A percentile compares a stretch with the other conserved stretches of the same genome.
Conservation (phyloP, 2,329 filamentous ascomycete genomes). For the Penicillium sp. region DNA sequence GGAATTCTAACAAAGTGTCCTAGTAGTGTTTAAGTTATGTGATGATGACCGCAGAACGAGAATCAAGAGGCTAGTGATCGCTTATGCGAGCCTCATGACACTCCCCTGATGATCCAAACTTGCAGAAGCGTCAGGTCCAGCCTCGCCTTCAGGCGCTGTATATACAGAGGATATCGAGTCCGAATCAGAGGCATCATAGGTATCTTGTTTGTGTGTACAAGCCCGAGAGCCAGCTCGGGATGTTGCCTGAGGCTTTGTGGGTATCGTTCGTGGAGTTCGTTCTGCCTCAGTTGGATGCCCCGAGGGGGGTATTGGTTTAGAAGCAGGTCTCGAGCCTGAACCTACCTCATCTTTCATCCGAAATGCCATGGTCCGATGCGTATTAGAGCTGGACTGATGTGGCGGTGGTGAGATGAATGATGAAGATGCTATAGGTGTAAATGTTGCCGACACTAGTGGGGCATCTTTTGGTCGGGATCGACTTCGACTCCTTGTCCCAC, state of each 20-base stretch:
- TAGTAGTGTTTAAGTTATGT: background rate
- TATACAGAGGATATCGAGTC: constrained; percentile 35
- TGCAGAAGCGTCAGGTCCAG: background rate
- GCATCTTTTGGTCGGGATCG: background rate
- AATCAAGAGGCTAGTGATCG: background rate
- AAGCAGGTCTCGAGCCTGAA: background rate
- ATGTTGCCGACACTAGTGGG: constrained; percentile 4
- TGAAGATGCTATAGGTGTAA: background rate
- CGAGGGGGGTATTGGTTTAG: background rate
- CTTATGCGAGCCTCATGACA: background rate
- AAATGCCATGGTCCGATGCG: background rate
- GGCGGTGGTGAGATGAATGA: background rate
- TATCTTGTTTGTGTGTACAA: background rate
- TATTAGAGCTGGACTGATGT: background rate
- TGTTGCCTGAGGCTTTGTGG: background rate
- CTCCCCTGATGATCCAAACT: too few species aligned
- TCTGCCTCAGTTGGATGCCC: background rate
- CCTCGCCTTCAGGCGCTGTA: constrained; percentile 32
- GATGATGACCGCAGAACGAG: background rate
- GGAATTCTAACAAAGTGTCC: background rate
- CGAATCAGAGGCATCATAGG: constrained; percentile 25
- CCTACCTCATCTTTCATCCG: background rate
- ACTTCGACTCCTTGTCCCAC: background rate
- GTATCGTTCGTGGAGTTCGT: constrained; percentile 6
- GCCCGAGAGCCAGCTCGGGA: background rate